These are phyloP conservation scores for Luffa acutangula DNA, from an alignment of 306 rosid genomes.

Conservation along the genomic window DNA sequence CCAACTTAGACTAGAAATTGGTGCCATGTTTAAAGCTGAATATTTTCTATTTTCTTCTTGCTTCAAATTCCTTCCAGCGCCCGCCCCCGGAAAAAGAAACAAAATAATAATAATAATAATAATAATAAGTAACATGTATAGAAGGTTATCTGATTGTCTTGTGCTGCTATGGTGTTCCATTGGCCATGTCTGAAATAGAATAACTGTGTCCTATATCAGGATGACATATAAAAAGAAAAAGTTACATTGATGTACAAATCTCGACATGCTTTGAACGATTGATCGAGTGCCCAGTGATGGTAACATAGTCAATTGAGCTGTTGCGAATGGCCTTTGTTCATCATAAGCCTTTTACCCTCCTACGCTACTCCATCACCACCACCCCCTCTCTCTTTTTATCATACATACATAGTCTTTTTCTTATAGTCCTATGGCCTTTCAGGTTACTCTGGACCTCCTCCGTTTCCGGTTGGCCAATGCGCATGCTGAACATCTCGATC, in stretches of 20 bases:
- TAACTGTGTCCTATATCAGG: not conserved
- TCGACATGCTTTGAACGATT: not conserved
- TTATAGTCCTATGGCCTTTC: conserved; percentile 9
- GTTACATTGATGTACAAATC: not conserved
- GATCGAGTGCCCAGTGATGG: not conserved
- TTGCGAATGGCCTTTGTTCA: too few relatives aligned
- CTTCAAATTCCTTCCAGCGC: too few relatives aligned
- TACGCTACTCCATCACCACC: too few relatives aligned
- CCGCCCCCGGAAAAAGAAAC: too few relatives aligned
- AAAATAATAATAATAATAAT: not conserved
- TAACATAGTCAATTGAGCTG: too few relatives aligned
- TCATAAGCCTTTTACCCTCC: too few relatives aligned
- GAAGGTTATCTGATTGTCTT: not conserved
- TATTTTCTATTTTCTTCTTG: too few relatives aligned
- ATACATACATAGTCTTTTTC: not conserved
- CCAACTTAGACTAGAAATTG: not conserved
- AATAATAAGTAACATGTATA: not conserved
- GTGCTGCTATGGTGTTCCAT: not conserved
- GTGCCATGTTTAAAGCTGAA: not conserved
- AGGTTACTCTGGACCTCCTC: conserved; percentile 59
- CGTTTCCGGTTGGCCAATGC: conserved; percentile 59
- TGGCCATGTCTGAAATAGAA: not conserved
- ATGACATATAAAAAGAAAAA: not conserved
- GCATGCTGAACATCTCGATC: conserved; percentile 59
- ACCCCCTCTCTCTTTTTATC: too few relatives aligned